Base-by-base conservation (phyloP, 805 yeast genomes). In the Metschnikowia rubicola region DNA sequence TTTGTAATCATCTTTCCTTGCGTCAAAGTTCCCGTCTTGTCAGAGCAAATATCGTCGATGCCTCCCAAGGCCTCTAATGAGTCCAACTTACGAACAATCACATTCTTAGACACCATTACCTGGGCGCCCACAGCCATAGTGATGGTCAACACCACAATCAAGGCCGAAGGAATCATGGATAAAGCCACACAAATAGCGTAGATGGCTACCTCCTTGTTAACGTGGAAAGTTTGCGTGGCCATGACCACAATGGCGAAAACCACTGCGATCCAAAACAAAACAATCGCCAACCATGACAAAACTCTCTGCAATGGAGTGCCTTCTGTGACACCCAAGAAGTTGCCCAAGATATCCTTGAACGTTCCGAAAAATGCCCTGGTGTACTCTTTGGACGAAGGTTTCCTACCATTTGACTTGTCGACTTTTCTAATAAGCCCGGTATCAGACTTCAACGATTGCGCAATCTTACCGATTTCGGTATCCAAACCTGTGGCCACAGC, bases 151-250 rank as follows among this genome's bases (percentile, higher is more conserved):
- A 86, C 94, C 19, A 86, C 94, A 51, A 85, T 84, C 57, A 86
- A 73, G 0, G 91, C 83, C 3, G 90, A 85, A 3, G 94, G 94
- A 54, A 86, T 86, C 89, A 86, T 86, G 5, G 91, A 81, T 40
- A 86, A 69, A 0, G 86, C 87, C 40, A 86, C 91, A 68, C 95
- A 88, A 59, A 89, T 84, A 26, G 96, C 96, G 61, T 88, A 88
- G 41, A 88, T 82, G 11, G 95, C 96, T 33, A 88, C 94, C 56
- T 88, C 89, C 47, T 75, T 79, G 54, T 80, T 82, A n/a, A 88
- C 96, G 10, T 70, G 59, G 65, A 88, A 82, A 50, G 77, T 77
- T 66, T 88, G 95, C 9, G 94, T 80, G 2, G 83, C 95, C 95
- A 88, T 85, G 3, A 87, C 95, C 15, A 89, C 80, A 47, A 89